These are phyloP conservation scores for Takakia lepidozioides DNA, from an alignment of 225 moss, liverwort and hornwort genomes.

Conservation along the genomic window DNA sequence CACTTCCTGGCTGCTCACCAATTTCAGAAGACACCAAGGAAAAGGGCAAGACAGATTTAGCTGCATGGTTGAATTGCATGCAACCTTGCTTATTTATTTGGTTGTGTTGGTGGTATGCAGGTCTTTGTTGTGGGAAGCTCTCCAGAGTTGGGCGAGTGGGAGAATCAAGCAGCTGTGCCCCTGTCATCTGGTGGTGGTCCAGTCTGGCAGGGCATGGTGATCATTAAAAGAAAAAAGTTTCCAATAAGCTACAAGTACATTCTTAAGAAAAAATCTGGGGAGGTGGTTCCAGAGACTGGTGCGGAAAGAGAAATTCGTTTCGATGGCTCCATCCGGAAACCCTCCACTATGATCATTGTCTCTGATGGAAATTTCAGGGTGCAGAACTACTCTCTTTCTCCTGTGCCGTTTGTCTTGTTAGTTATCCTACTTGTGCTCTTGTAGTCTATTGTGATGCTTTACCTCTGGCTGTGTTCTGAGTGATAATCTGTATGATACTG, in stretches of 20 bases:
- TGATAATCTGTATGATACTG: too few relatives aligned
- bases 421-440: too few relatives aligned
- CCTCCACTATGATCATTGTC: constrained; percentile 45
- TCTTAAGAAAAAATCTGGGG: constrained; percentile 38
- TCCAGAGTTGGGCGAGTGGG: constrained; percentile 59
- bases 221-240: constrained; percentile 31
- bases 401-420: too few relatives aligned
- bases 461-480: too few relatives aligned
- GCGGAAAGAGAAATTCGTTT: constrained; percentile 49
- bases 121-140: constrained; percentile 63
- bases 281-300: constrained; percentile 41
- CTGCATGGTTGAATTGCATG: too few relatives aligned
- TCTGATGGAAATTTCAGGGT: constrained; percentile 80
- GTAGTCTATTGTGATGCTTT: too few relatives aligned
- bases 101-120: constrained; percentile 17
- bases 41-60: too few relatives aligned
- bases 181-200: constrained; percentile 41
- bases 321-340: constrained; percentile 21
- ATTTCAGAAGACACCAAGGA: too few relatives aligned
- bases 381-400: too few relatives aligned
- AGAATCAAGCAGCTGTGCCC: constrained; percentile 30
- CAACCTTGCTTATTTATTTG: not conserved
- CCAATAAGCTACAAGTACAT: constrained; percentile 65
- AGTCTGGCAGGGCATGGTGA: constrained; percentile 50
- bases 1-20: not conserved